Evolutionary conservation across 176 grass and related monocot genomes (phyloP), one percentile per base, ranked within the genome.

Genomic region (Hsuehochloa calcarea): DNA sequence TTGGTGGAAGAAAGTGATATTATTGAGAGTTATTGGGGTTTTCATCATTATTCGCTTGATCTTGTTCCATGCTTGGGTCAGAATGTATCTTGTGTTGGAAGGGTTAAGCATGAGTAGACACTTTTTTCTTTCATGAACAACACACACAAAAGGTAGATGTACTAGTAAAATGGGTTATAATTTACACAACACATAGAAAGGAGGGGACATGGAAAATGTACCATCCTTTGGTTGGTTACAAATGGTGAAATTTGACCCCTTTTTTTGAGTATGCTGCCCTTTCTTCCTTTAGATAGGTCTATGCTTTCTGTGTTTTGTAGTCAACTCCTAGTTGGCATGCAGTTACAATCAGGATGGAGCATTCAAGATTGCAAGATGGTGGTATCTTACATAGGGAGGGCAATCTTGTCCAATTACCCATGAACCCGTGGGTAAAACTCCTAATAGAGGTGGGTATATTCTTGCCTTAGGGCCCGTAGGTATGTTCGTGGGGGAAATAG

Each of bases 31-130:
- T 34, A 52, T 74, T 80, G 70, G 45, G 61, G 51, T 5, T 38
- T 11, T 51, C 70, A 85, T 85, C 51, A 89, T 85, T 62, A 25
- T 85, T 60, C 61, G 11, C 51, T 75, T 39, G 41, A 69, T 62
- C 8, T 49, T 85, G 38, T 20, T 66, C 46, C 74, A 17, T 68
- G 62, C 70, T 41, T 67, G 62, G 40, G 80, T 75, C 27, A 69
- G 15, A 41, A 56, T 43, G n/a, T 41, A 58, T 75, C 62, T 80
- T 89, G 29, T 52, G 41, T 75, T 62, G 76, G 59, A 67, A 80
- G 47, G 71, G 47, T 54, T 5, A 29, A 59, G 70, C 61, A 81
- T 75, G 70, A 75, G 61, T 59, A 54, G 22, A 29, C 46, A 43
- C 60, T 46, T 25, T 58, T 59, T 41, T 59, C n/a, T 2, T 54